Percentiles rank a stretch among this genome's conserved stretches.
phyloP scores from a whole-genome alignment of 768 basidiomycete species.

The Bullera alba region DNA sequence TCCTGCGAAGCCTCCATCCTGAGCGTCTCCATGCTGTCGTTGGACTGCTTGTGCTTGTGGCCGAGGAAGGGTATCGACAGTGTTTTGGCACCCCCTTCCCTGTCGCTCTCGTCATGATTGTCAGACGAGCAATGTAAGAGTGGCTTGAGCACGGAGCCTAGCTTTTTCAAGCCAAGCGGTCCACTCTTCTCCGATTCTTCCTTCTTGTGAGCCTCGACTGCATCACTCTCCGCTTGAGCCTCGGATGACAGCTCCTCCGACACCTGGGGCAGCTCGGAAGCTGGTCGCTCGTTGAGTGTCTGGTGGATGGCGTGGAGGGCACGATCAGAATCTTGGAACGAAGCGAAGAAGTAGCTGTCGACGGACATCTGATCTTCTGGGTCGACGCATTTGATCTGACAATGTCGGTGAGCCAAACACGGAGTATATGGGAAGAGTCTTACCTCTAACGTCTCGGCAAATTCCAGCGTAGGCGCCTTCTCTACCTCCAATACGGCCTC shows the following conservation, averaged over 20 bases:
- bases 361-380: constrained; percentile 58
- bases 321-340: constrained; percentile 71
- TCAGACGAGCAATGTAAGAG: constrained; percentile 6
- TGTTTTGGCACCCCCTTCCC: constrained; percentile 2
- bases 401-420: constrained; percentile 4
- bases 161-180: constrained; percentile 12
- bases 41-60: constrained; percentile 5
- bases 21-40: constrained; percentile 23
- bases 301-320: constrained; percentile 77
- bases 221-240: constrained; percentile 5
- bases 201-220: constrained; percentile 2
- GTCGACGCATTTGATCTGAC: constrained; percentile 62
- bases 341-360: constrained; percentile 84
- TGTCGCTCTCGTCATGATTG: neutral
- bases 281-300: constrained; percentile 54
- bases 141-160: constrained; percentile 27
- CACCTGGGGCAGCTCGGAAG: constrained; percentile 27
- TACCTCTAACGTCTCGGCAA: constrained; percentile 86
- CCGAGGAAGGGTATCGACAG: constrained; percentile 7
- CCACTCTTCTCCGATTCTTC: constrained; percentile 4
- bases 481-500: constrained; percentile 83
- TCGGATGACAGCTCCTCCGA: constrained; percentile 11
- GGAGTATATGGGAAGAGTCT: constrained; percentile 1
- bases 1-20: neutral
- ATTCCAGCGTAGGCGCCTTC: constrained; percentile 80